These are phyloP conservation scores for Tremellales sp. DNA, from an alignment of 1,284 basidiomycete genomes.

Conservation along the genomic window DNA sequence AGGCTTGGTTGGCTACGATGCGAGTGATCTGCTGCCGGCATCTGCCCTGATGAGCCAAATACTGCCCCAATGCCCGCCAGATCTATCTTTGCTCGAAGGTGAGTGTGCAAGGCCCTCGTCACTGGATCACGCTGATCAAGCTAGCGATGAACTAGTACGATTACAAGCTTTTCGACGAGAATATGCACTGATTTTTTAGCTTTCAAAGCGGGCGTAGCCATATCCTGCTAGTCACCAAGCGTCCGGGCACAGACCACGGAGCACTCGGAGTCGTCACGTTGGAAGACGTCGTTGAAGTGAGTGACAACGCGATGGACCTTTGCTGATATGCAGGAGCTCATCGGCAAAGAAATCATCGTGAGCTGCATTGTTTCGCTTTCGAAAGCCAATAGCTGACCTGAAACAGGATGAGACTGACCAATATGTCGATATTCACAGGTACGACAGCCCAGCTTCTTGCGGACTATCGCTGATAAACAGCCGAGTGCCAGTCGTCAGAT, in stretches of 20 bases:
- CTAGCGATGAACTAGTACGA: slow-evolving; percentile 30
- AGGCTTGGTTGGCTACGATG: slow-evolving; percentile 77
- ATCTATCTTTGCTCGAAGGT: slow-evolving; percentile 52
- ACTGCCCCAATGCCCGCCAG: slow-evolving; percentile 59
- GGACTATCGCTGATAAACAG: slow-evolving; percentile 11
- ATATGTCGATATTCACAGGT: slow-evolving; percentile 41
- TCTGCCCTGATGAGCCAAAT: slow-evolving; percentile 66
- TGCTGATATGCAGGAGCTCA: slow-evolving; percentile 27
- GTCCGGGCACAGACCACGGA: slow-evolving; percentile 69
- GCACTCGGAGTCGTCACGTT: slow-evolving; percentile 70
- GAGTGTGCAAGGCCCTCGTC: slow-evolving; percentile 6
- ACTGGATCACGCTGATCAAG: neutral
- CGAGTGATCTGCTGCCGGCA: slow-evolving; percentile 66
- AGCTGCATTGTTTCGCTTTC: slow-evolving; percentile 3
- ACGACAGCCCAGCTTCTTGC: slow-evolving; percentile 1
- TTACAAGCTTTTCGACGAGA: no score
- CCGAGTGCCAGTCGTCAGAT: slow-evolving; percentile 31
- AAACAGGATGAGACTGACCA: slow-evolving; percentile 45
- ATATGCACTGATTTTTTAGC: slow-evolving; percentile 18
- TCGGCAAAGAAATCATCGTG: slow-evolving; percentile 45
- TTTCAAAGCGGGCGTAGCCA: slow-evolving; percentile 93
- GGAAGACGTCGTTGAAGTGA: slow-evolving; percentile 53
- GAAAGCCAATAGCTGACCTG: neutral
- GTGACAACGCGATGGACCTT: slow-evolving; percentile 13
- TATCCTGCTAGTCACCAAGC: slow-evolving; percentile 74